Evolutionary conservation across 2,329 filamentous ascomycete genomes (phyloP).

Genomic region (Cytospora mali): DNA sequence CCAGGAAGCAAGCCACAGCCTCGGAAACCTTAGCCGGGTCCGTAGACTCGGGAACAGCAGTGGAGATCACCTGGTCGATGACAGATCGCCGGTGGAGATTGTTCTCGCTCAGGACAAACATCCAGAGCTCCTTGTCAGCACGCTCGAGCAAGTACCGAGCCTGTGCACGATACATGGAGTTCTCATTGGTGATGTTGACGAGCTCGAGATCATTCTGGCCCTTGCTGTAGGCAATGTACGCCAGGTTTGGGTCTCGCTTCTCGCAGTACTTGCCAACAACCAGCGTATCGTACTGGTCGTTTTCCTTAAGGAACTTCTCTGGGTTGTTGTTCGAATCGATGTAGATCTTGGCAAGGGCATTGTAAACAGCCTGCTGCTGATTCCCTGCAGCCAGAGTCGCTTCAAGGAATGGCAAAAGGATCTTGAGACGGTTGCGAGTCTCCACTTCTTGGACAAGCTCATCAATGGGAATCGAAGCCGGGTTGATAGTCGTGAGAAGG

Average conservation of each 20-base stretch:
- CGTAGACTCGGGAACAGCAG: conserved; percentile 87
- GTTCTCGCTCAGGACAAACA: conserved; percentile 91
- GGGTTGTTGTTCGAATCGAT: conserved; percentile 99
- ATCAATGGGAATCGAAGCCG: conserved; percentile 86
- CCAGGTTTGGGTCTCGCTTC: conserved; percentile 95
- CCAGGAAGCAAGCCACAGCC: conserved; percentile 90
- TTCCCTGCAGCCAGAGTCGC: conserved; percentile 86
- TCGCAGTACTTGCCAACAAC: conserved; percentile 97
- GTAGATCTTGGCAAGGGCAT: conserved; percentile 98
- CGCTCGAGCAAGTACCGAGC: conserved; percentile 92
- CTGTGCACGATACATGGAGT: conserved; percentile 99
- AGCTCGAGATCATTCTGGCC: conserved; percentile 97
- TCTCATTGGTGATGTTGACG: conserved; percentile 98
- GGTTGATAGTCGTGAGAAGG: conserved; percentile 81
- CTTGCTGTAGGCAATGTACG: conserved; percentile 93
- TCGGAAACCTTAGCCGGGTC: conserved; percentile 95
- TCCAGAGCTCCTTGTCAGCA: conserved; percentile 88
- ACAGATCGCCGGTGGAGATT: conserved; percentile 93
- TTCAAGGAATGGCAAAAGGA: conserved; percentile 94
- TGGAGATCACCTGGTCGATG: conserved; percentile 94
- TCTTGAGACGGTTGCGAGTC: conserved; percentile 90
- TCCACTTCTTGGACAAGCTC: conserved; percentile 95
- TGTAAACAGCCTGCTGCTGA: conserved; percentile 95
- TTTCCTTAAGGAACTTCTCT: conserved; percentile 96
- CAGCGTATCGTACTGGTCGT: conserved; percentile 92